Evolutionary conservation across 352 stramenopile genomes (phyloP).

Genomic region (Phytophthora fragariaefolia): DNA sequence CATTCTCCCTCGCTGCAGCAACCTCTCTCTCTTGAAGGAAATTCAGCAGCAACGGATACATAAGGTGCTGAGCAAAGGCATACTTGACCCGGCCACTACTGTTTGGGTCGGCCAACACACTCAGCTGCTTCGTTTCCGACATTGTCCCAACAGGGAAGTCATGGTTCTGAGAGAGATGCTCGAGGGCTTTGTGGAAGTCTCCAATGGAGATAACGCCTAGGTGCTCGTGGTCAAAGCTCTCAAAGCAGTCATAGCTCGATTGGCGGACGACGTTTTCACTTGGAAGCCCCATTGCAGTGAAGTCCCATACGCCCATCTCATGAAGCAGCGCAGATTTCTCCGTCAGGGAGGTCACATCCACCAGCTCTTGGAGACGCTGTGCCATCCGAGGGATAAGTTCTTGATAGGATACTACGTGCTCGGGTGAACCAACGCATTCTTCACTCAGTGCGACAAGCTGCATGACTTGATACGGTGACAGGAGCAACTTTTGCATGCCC

Average conservation of each 20-base stretch:
- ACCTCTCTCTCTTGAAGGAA: slow-evolving; percentile 42
- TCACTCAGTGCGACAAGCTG: slow-evolving; percentile 45
- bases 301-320: slow-evolving; percentile 28
- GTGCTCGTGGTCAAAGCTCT: slow-evolving; percentile 38
- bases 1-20: slow-evolving; percentile 4
- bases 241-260: slow-evolving; percentile 44
- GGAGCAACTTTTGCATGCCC: slow-evolving; percentile 59
- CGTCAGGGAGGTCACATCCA: slow-evolving; percentile 37
- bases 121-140: slow-evolving; percentile 38
- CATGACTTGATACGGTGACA: slow-evolving; percentile 60
- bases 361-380: slow-evolving; percentile 34
- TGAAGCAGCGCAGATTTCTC: slow-evolving; percentile 37
- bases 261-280: slow-evolving; percentile 43
- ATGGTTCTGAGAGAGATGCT: slow-evolving; percentile 29
- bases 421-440: slow-evolving; percentile 12
- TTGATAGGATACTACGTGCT: slow-evolving; percentile 58
- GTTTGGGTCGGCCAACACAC: slow-evolving; percentile 50
- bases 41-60: slow-evolving; percentile 51
- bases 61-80: slow-evolving; percentile 56
- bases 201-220: slow-evolving; percentile 43
- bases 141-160: slow-evolving; percentile 29
- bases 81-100: slow-evolving; percentile 68
- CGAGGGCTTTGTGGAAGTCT: slow-evolving; percentile 46
- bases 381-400: slow-evolving; percentile 41
- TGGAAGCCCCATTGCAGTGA: slow-evolving; percentile 18